Evolutionary conservation across 352 stramenopile genomes (phyloP).

Genomic region (Phytopythium delawarense): DNA sequence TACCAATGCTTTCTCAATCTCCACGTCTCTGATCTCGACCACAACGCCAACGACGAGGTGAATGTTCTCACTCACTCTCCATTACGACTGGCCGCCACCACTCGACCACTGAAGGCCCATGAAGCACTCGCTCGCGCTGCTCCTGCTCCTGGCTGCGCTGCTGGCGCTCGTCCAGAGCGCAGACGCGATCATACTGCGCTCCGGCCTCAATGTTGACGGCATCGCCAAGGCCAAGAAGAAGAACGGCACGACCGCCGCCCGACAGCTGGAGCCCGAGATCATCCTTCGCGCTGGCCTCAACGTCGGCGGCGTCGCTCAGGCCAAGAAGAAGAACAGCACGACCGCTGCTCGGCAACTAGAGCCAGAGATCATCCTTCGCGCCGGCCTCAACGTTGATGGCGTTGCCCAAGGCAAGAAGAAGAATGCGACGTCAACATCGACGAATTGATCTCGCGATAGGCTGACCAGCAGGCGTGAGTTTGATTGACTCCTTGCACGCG

Average conservation of each 20-base stretch:
- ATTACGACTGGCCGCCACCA: background rate
- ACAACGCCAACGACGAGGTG: background rate
- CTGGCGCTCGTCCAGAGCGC: background rate
- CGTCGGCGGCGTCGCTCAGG: background rate
- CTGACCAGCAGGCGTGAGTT: no score
- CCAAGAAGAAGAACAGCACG: background rate
- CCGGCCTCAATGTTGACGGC: conserved; percentile 1
- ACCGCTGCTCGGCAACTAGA: background rate
- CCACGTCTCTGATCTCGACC: no score
- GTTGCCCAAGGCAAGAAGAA: background rate
- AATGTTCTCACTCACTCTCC: background rate
- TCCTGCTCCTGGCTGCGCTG: background rate
- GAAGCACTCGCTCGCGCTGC: conserved; percentile 1
- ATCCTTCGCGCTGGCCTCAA: background rate
- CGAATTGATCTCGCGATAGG: background rate
- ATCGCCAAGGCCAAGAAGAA: background rate
- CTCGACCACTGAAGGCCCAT: background rate
- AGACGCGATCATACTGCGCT: conserved; percentile 3
- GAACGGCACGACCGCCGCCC: background rate
- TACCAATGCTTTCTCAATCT: no score
- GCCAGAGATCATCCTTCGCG: background rate
- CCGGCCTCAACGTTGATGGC: background rate
- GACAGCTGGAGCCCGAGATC: background rate
- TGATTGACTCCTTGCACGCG: no score
- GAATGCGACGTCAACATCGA: background rate